Evolutionary conservation across 2,329 filamentous ascomycete genomes (phyloP).

Genomic region (Aquanectria penicillioides): DNA sequence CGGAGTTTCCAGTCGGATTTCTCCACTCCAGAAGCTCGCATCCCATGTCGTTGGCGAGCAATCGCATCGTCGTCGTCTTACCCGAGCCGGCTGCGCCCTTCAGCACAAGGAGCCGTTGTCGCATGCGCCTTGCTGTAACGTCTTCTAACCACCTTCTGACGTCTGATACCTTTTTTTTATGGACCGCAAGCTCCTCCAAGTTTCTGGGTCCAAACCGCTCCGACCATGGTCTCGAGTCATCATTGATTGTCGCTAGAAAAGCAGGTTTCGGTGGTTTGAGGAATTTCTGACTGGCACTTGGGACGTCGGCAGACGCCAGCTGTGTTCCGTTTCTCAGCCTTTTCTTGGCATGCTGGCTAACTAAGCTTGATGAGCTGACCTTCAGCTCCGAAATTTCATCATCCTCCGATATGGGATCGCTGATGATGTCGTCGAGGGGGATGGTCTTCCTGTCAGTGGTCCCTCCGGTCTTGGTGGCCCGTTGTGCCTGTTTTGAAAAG

Average conservation of each 20-base stretch:
- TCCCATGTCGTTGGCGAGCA: conserved; percentile 81
- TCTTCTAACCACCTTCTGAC: conserved; percentile 85
- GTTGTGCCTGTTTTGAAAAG: conserved; percentile 70
- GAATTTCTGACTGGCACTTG: conserved; percentile 61
- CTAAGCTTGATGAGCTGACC: conserved; percentile 62
- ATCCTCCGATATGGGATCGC: conserved; percentile 69
- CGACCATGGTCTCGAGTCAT: conserved; percentile 82
- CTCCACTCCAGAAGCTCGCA: conserved; percentile 89
- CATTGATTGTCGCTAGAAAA: conserved; percentile 46
- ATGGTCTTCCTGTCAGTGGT: conserved; percentile 41
- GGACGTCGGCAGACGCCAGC: conserved; percentile 29
- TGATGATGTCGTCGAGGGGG: conserved; percentile 60
- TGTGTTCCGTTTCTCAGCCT: conserved; percentile 54
- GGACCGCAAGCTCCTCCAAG: conserved; percentile 87
- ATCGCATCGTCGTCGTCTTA: conserved; percentile 86
- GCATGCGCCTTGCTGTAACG: conserved; percentile 71
- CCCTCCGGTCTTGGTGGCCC: conserved; percentile 49
- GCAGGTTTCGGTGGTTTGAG: conserved; percentile 53
- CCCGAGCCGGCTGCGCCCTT: conserved; percentile 92
- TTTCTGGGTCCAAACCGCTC: conserved; percentile 82
- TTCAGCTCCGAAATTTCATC: conserved; percentile 64
- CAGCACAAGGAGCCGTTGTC: conserved; percentile 81
- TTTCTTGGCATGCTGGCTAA: conserved; percentile 66
- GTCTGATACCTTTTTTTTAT: conserved; percentile 92
- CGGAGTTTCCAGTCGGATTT: conserved; percentile 75